phyloP scores from a whole-genome alignment of 2,329 filamentous ascomycete species.

The Pleurostoma richardsiae region DNA sequence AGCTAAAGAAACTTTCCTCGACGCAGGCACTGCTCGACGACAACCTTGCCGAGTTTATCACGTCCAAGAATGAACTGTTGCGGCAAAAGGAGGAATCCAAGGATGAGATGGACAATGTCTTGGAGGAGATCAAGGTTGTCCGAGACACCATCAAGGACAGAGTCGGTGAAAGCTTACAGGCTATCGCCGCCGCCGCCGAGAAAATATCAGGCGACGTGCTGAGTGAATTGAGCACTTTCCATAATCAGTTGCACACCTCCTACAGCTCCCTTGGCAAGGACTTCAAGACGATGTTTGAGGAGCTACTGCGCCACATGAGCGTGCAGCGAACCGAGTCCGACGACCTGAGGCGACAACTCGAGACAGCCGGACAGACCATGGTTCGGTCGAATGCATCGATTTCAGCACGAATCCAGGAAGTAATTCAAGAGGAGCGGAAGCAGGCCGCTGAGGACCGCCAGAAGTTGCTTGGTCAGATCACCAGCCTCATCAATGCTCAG shows the following conservation, averaged over 20 bases:
- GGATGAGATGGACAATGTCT: slow-evolving; percentile 82
- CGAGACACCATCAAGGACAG: slow-evolving; percentile 82
- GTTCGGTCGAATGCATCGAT: slow-evolving; percentile 64
- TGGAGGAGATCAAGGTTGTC: slow-evolving; percentile 88
- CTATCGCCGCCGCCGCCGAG: slow-evolving; percentile 78
- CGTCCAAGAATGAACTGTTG: slow-evolving; percentile 63
- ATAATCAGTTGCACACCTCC: slow-evolving; percentile 74
- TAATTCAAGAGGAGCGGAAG: slow-evolving; percentile 70
- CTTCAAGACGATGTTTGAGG: slow-evolving; percentile 81
- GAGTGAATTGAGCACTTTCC: slow-evolving; percentile 78
- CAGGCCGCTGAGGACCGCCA: slow-evolving; percentile 70
- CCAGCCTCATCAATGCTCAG: slow-evolving; percentile 68
- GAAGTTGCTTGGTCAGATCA: slow-evolving; percentile 70
- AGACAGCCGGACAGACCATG: slow-evolving; percentile 62
- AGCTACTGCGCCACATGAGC: slow-evolving; percentile 68
- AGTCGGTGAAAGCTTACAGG: slow-evolving; percentile 78
- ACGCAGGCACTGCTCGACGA: slow-evolving; percentile 68
- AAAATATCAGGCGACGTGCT: slow-evolving; percentile 87
- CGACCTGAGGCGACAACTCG: slow-evolving; percentile 65
- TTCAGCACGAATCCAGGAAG: slow-evolving; percentile 60
- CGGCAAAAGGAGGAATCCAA: slow-evolving; percentile 65
- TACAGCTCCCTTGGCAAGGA: slow-evolving; percentile 81
- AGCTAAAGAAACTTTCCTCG: slow-evolving; percentile 64
- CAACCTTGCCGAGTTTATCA: slow-evolving; percentile 62
- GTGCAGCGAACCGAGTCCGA: slow-evolving; percentile 75